These are phyloP conservation scores for Leucocoprinus birnbaumii DNA, from an alignment of 768 basidiomycete genomes.

Conservation along the genomic window DNA sequence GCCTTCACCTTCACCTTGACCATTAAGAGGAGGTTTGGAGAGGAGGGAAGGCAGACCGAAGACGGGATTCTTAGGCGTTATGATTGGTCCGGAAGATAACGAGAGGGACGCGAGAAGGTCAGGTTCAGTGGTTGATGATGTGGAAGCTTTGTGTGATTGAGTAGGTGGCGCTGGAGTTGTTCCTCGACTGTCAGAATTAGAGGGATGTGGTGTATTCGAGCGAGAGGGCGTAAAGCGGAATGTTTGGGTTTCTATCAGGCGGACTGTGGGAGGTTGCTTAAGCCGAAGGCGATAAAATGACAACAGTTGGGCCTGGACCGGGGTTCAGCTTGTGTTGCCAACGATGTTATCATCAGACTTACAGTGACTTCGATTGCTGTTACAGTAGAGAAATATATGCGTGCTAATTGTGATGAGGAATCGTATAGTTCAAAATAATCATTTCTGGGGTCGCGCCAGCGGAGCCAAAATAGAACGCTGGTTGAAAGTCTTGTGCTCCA, in stretches of 20 bases:
- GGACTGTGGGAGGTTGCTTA: constrained; percentile 68
- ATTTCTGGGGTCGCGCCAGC: constrained; percentile 39
- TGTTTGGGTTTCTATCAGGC: constrained; percentile 58
- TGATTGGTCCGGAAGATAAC: constrained; percentile 62
- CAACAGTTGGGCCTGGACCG: constrained; percentile 42
- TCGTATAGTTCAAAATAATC: constrained; percentile 32
- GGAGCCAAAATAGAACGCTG: constrained; percentile 43
- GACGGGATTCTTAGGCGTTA: constrained; percentile 46
- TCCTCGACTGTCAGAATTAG: constrained; percentile 18
- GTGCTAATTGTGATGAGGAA: constrained; percentile 30
- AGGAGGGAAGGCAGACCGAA: constrained; percentile 70
- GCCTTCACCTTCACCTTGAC: constrained; percentile 28
- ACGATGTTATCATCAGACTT: constrained; percentile 22
- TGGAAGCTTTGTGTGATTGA: constrained; percentile 12
- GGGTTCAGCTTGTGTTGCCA: constrained; percentile 1
- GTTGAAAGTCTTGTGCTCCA: constrained; percentile 54
- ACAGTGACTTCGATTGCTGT: constrained; percentile 57
- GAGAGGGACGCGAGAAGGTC: constrained; percentile 58
- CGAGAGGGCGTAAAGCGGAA: constrained; percentile 37
- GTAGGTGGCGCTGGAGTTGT: constrained; percentile 14
- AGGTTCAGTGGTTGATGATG: constrained; percentile 34
- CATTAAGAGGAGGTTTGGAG: constrained; percentile 19
- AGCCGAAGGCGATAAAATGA: constrained; percentile 59
- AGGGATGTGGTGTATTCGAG: constrained; percentile 40
- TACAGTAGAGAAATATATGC: constrained; percentile 44